These are phyloP conservation scores for Halenospora varia DNA, from an alignment of 495 filamentous ascomycete genomes.

Conservation along the genomic window DNA sequence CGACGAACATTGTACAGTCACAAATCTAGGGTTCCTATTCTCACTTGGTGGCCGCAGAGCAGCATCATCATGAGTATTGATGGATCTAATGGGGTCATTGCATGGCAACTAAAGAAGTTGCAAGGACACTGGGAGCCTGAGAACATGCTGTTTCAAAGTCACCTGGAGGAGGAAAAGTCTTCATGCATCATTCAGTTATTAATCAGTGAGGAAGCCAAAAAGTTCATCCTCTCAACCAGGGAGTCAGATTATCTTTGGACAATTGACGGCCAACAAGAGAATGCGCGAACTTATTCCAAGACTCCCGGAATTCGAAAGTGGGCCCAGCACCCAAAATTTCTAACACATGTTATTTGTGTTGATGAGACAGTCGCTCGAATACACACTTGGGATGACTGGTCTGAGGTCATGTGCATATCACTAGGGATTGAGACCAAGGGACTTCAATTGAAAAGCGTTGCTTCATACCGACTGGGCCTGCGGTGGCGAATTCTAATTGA, in stretches of 20 bases:
- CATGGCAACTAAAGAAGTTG: conserved; percentile 11
- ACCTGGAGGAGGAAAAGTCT: conserved; percentile 16
- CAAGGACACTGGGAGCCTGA: conserved; percentile 10
- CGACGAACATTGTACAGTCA: conserved; percentile 24
- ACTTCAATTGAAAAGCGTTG: conserved; percentile 20
- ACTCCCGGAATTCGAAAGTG: conserved; percentile 22
- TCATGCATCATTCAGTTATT: conserved; percentile 23
- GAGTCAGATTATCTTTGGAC: conserved; percentile 26
- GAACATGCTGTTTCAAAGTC: conserved; percentile 12
- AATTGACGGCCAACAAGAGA: conserved; percentile 9
- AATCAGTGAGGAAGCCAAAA: conserved; percentile 10
- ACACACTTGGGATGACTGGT: conserved; percentile 27
- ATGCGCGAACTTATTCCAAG: conserved; percentile 3
- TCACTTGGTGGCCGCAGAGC: conserved; percentile 10
- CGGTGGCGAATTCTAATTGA: conserved; percentile 20
- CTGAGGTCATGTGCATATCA: conserved; percentile 20
- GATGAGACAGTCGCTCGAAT: conserved; percentile 21
- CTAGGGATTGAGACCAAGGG: conserved; percentile 6
- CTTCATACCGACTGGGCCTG: conserved; percentile 11
- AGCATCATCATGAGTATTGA: conserved; percentile 20
- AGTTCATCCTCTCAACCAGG: conserved; percentile 24
- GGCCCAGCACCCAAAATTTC: conserved; percentile 18
- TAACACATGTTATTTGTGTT: conserved; percentile 24
- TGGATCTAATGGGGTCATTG: conserved; percentile 16
- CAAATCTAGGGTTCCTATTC: conserved; percentile 14